phyloP scores from a whole-genome alignment of 176 grass and related monocot genomes.

The Cenchrus purpureus region DNA sequence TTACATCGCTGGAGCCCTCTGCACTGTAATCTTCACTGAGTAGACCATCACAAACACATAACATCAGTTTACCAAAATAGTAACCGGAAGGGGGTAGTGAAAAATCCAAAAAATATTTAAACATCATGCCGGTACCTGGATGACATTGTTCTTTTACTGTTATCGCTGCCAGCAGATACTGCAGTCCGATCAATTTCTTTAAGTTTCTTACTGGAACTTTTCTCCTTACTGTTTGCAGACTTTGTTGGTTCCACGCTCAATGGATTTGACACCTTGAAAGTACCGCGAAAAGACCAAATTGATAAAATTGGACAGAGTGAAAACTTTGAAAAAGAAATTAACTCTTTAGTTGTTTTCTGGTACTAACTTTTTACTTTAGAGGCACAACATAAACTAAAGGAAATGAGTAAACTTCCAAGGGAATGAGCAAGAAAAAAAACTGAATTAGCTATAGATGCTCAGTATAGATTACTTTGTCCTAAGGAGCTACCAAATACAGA shows the following conservation, averaged over 20 bases:
- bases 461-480: not conserved
- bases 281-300: slow-evolving; percentile 6
- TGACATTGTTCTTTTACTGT: slow-evolving; percentile 59
- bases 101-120: slow-evolving; percentile 7
- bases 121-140: slow-evolving; percentile 39
- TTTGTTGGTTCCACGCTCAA: slow-evolving; percentile 65
- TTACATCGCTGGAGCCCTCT: slow-evolving; percentile 81
- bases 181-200: slow-evolving; percentile 73
- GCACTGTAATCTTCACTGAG: slow-evolving; percentile 68
- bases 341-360: no score
- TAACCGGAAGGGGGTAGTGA: not conserved
- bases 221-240: slow-evolving; percentile 75
- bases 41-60: slow-evolving; percentile 17
- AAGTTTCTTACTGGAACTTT: slow-evolving; percentile 61
- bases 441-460: not conserved
- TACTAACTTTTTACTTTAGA: not conserved
- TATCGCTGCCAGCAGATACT: slow-evolving; percentile 56
- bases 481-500: not conserved
- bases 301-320: not conserved
- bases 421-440: not conserved
- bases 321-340: slow-evolving; percentile 15
- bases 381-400: not conserved
- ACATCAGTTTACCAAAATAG: slow-evolving; percentile 41
- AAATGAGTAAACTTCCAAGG: slow-evolving; percentile 1
- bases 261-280: slow-evolving; percentile 59